A percentile compares a stretch with the other conserved stretches of the same genome.
phyloP scores from a whole-genome alignment of 495 filamentous ascomycete genomes.

The Podospora pseudopauciseta region DNA sequence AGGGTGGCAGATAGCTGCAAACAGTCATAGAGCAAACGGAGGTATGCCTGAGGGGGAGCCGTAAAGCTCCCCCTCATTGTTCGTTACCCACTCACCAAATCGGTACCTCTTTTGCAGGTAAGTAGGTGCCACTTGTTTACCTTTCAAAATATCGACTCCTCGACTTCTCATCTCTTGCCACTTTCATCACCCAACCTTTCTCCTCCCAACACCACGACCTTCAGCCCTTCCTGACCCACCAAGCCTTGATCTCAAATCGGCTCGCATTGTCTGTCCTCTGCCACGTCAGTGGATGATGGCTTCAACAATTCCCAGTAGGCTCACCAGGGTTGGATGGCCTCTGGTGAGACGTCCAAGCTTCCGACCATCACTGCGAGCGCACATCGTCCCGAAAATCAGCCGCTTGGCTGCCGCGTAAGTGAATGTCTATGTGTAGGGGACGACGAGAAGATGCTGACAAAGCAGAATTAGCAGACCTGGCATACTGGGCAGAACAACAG shows the following conservation, averaged over 20 bases:
- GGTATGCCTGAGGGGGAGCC: too few relatives aligned
- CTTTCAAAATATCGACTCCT: too few relatives aligned
- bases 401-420: background rate
- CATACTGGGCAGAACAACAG: background rate
- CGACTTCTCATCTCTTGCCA: too few relatives aligned
- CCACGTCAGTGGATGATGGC: background rate
- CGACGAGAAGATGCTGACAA: background rate
- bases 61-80: too few relatives aligned
- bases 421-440: background rate
- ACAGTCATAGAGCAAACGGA: too few relatives aligned
- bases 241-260: background rate
- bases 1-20: too few relatives aligned
- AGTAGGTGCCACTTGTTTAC: too few relatives aligned
- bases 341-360: background rate
- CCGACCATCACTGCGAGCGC: background rate
- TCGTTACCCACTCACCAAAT: too few relatives aligned
- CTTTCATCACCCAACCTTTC: too few relatives aligned
- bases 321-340: background rate
- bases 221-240: too few relatives aligned
- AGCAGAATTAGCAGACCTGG: background rate
- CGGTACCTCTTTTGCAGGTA: too few relatives aligned
- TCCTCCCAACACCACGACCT: too few relatives aligned
- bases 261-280: background rate
- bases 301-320: background rate
- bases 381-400: background rate